Evolutionary conservation across 306 rosid genomes (phyloP).

Genomic region (Oxytropis ochrocephala): DNA sequence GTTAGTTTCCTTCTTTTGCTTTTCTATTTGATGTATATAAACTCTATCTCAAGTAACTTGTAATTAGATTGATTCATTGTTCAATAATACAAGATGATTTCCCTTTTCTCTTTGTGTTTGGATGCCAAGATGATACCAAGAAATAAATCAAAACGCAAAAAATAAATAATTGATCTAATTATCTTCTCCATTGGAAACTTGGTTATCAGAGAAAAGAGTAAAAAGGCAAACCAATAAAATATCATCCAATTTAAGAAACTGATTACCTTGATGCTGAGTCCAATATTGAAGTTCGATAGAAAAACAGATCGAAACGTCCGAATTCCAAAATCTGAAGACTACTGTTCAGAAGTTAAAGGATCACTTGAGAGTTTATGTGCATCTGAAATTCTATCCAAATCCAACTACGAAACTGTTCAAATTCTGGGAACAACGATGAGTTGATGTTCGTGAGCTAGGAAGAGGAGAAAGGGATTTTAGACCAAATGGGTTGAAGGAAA

Average conservation of each 20-base stretch:
- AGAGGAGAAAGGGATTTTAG: too few species aligned
- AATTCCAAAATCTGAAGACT: conserved; percentile 14
- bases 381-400: not conserved
- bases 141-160: not conserved
- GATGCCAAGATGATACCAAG: not conserved
- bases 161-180: not conserved
- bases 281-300: conserved; percentile 6
- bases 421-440: not conserved
- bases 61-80: too few species aligned
- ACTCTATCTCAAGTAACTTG: too few species aligned
- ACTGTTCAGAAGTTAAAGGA: not conserved
- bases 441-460: too few species aligned
- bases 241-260: not conserved
- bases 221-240: conserved; percentile 8
- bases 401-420: not conserved
- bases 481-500: too few species aligned
- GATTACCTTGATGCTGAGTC: conserved; percentile 21
- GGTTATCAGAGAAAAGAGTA: not conserved
- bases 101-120: too few species aligned
- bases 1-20: too few species aligned
- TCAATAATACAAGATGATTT: too few species aligned
- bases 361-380: not conserved
- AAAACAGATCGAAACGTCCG: conserved; percentile 13
- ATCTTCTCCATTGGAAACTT: not conserved
- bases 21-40: too few species aligned